A percentile compares a stretch with the other conserved stretches of the same genome.
These are phyloP conservation scores for Vachellia pachyceras DNA, from an alignment of 306 rosid genomes.

Conservation along the genomic window DNA sequence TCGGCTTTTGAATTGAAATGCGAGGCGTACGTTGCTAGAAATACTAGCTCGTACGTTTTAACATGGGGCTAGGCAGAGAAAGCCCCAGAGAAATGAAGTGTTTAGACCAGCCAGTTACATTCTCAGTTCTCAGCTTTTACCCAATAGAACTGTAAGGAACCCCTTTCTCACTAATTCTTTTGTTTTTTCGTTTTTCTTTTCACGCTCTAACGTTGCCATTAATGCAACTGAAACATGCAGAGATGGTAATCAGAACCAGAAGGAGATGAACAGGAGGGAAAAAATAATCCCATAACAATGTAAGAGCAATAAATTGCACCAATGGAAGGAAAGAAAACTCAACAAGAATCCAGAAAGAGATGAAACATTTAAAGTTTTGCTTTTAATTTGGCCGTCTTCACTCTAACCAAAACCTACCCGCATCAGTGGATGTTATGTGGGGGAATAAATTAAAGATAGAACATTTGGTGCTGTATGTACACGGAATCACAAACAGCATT, in stretches of 20 bases:
- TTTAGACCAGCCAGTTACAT: constrained; percentile 56
- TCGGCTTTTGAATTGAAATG: constrained; percentile 40
- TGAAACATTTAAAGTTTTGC: constrained; percentile 40
- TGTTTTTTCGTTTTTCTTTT: too few relatives aligned
- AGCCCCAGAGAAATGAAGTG: constrained; percentile 52
- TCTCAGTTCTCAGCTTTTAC: constrained; percentile 49
- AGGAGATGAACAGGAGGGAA: constrained; percentile 33
- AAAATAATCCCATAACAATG: constrained; percentile 37
- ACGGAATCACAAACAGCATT: constrained; percentile 61
- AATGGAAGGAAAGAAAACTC: constrained; percentile 33
- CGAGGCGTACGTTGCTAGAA: constrained; percentile 7
- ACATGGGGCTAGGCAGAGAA: constrained; percentile 49
- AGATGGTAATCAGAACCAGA: constrained; percentile 51
- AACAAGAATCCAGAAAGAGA: constrained; percentile 37
- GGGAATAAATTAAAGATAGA: constrained; percentile 38
- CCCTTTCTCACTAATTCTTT: constrained; percentile 35
- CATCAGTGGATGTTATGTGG: constrained; percentile 45
- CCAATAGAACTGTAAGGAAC: constrained; percentile 41
- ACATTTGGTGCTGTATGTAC: constrained; percentile 66
- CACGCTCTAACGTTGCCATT: constrained; percentile 48
- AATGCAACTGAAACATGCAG: constrained; percentile 69
- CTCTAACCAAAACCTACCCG: constrained; percentile 66
- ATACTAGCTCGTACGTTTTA: constrained; percentile 43
- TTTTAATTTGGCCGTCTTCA: constrained; percentile 51
- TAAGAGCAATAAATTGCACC: constrained; percentile 55